Evolutionary conservation across 129 eudicot genomes (phyloP).

Genomic region (Lactuca sativa): DNA sequence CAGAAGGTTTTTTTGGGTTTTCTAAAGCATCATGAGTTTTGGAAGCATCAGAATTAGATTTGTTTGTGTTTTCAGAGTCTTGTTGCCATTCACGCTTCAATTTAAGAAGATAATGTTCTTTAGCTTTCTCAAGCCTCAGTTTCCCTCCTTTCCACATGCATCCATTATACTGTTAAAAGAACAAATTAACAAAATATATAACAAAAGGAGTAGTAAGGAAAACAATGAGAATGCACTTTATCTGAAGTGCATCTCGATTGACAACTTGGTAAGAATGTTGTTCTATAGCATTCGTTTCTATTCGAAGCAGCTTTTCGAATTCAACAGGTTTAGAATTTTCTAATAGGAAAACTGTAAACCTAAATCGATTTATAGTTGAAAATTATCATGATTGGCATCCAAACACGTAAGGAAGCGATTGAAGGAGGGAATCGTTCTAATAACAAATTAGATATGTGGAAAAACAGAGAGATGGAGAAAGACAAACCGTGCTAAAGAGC

Average conservation of each 20-base stretch:
- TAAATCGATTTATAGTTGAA: neutral
- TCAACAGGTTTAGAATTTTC: neutral
- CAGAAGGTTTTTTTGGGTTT: slow-evolving; percentile 43
- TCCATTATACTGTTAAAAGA: slow-evolving; percentile 73
- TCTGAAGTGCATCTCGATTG: neutral
- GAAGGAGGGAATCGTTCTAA: neutral
- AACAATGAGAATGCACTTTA: neutral
- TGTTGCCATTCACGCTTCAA: slow-evolving; percentile 79
- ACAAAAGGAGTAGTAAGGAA: neutral
- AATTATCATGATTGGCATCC: neutral
- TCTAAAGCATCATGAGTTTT: slow-evolving; percentile 28
- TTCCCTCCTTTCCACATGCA: slow-evolving; percentile 98
- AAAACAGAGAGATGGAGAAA: slow-evolving; percentile 3
- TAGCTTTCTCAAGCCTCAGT: slow-evolving; percentile 88
- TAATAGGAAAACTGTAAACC: neutral
- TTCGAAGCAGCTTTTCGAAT: neutral
- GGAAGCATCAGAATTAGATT: slow-evolving; percentile 4
- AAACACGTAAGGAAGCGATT: slow-evolving; percentile 8
- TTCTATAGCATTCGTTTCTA: too few species aligned
- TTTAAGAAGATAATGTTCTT: slow-evolving; percentile 70
- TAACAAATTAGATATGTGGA: neutral
- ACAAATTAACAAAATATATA: neutral
- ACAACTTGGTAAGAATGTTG: too few species aligned
- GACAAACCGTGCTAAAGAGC: slow-evolving; percentile 85
- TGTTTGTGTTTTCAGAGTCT: slow-evolving; percentile 47